phyloP scores from a whole-genome alignment of 305 asterid species.

The Solanum hybrid region DNA sequence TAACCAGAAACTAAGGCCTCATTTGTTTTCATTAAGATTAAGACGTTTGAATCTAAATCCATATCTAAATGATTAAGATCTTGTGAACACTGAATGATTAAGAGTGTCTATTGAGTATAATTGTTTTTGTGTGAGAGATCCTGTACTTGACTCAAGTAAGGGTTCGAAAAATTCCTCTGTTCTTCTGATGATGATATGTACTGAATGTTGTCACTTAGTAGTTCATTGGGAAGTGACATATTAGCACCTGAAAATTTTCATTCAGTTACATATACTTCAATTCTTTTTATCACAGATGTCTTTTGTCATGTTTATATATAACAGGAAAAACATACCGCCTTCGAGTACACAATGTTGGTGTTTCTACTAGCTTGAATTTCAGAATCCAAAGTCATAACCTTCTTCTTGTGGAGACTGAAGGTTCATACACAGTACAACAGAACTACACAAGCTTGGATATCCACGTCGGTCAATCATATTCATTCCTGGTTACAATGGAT shows the following conservation, averaged over 20 bases:
- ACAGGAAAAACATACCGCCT: slow-evolving; percentile 84
- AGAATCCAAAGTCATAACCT: slow-evolving; percentile 84
- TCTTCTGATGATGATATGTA: background rate
- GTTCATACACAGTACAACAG: slow-evolving; percentile 85
- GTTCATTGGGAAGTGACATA: background rate
- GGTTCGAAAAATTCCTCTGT: background rate
- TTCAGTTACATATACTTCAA: background rate
- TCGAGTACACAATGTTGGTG: slow-evolving; percentile 85
- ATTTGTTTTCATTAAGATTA: background rate
- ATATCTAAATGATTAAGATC: background rate
- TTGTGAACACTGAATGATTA: background rate
- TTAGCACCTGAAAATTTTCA: background rate
- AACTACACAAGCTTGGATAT: slow-evolving; percentile 89
- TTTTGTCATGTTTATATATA: slow-evolving; percentile 12
- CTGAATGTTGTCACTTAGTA: background rate
- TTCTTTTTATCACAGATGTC: background rate
- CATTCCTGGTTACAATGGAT: slow-evolving; percentile 86
- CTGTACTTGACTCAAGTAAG: background rate
- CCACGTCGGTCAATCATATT: slow-evolving; percentile 89
- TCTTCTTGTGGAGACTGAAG: slow-evolving; percentile 89
- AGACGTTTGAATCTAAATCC: background rate
- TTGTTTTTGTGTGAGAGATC: background rate
- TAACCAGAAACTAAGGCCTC: background rate
- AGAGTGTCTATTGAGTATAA: background rate
- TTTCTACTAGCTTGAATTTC: slow-evolving; percentile 83